These are phyloP conservation scores for Aegilops umbellulata DNA, from an alignment of 176 grass and related monocot species.

Conservation along the genomic window DNA sequence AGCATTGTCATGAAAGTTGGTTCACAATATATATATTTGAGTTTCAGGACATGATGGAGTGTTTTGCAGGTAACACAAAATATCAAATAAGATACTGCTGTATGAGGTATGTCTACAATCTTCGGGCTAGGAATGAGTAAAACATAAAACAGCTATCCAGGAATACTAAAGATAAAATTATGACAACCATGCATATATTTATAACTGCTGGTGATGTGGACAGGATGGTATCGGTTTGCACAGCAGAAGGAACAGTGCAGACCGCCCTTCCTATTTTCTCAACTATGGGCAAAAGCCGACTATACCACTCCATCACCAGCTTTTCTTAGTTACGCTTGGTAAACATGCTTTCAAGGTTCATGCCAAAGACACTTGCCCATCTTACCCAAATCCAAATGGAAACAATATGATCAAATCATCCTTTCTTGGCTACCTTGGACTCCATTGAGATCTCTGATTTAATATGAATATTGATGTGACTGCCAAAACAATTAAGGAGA, in stretches of 20 bases:
- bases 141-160: background rate
- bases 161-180: background rate
- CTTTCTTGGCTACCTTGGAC: no score
- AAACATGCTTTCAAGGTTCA: no score
- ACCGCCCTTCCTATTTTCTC: no score
- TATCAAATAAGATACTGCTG: background rate
- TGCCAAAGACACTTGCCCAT: no score
- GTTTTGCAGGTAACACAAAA: background rate
- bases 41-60: background rate
- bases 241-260: background rate
- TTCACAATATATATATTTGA: background rate
- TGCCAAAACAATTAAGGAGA: no score
- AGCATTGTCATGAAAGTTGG: background rate
- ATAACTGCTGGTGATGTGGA: background rate
- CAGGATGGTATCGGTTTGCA: background rate
- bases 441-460: no score
- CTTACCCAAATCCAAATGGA: no score
- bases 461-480: no score
- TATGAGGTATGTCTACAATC: background rate
- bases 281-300: no score
- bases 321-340: no score
- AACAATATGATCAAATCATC: no score
- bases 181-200: background rate
- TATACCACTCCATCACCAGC: no score
- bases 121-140: background rate